phyloP scores from a whole-genome alignment of 768 basidiomycete genomes.

The Rhodosporidiobolus sp. region DNA sequence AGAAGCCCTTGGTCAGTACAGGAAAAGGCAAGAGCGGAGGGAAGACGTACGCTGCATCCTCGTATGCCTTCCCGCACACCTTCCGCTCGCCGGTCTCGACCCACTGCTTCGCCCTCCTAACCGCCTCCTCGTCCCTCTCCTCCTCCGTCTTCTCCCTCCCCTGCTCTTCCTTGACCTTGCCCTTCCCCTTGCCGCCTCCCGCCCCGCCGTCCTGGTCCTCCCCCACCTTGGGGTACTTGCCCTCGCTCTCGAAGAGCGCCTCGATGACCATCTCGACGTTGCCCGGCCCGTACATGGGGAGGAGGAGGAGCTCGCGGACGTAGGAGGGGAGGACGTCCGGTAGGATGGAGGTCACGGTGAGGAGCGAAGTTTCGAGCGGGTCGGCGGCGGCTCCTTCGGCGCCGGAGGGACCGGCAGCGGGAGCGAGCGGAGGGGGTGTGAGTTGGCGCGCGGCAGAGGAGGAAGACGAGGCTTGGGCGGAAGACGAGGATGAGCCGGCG shows the following conservation, averaged over 20 bases:
- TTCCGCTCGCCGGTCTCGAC: neutral
- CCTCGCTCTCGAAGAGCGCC: neutral
- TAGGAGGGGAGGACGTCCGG: slow-evolving; percentile 24
- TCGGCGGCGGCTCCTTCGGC: neutral
- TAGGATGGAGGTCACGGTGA: slow-evolving; percentile 22
- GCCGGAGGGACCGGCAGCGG: no score
- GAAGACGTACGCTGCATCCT: slow-evolving; percentile 17
- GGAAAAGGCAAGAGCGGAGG: rapidly evolving
- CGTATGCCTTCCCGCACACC: slow-evolving; percentile 1
- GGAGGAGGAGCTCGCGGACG: slow-evolving; percentile 6
- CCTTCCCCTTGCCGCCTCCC: neutral
- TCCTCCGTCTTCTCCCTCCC: neutral
- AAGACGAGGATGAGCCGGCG: neutral
- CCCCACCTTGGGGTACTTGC: slow-evolving; percentile 9
- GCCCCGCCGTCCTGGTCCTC: neutral
- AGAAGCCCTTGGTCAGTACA: no score
- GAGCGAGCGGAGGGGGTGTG: slow-evolving; percentile 5
- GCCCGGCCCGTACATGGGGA: neutral
- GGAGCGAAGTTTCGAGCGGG: neutral
- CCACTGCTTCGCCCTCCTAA: neutral
- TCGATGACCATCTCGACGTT: slow-evolving; percentile 33
- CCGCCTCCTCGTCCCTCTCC: slow-evolving; percentile 7
- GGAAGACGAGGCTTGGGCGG: neutral
- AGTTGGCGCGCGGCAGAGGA: neutral
- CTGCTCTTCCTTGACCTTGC: slow-evolving; percentile 1